phyloP scores from a whole-genome alignment of 345 rosid species.

The Mercurialis annua region DNA sequence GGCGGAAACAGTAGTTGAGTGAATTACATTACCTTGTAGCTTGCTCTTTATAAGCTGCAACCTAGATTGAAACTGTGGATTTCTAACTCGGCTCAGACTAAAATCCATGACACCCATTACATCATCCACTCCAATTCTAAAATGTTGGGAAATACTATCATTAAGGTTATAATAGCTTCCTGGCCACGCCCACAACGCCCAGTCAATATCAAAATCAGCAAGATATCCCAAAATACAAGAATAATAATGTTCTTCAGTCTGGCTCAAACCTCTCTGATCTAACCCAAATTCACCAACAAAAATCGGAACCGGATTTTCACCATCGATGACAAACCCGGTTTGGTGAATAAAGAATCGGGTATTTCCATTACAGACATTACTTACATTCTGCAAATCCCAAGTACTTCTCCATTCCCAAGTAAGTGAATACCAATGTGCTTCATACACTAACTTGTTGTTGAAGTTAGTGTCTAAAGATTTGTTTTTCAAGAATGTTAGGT shows the following conservation, averaged over 20 bases:
- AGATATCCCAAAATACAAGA: slow-evolving; percentile 1
- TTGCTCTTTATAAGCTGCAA: background rate
- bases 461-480: background rate
- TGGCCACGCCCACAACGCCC: slow-evolving; percentile 19
- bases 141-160: background rate
- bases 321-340: slow-evolving; percentile 1
- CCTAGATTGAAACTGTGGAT: slow-evolving; percentile 1
- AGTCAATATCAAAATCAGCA: slow-evolving; percentile 15
- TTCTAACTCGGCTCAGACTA: slow-evolving; percentile 10
- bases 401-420: background rate
- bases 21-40: too few species aligned
- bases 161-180: slow-evolving; percentile 12
- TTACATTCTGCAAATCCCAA: slow-evolving; percentile 1
- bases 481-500: slow-evolving; percentile 4
- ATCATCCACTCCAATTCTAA: background rate
- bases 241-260: slow-evolving; percentile 1
- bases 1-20: too few species aligned
- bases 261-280: slow-evolving; percentile 4
- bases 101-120: slow-evolving; percentile 10
- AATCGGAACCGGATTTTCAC: slow-evolving; percentile 14
- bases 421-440: slow-evolving; percentile 15
- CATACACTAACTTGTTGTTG: slow-evolving; percentile 17
- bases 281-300: slow-evolving; percentile 22
- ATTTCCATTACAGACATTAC: slow-evolving; percentile 2
- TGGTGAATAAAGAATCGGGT: background rate